Evolutionary conservation across 2,329 filamentous ascomycete genomes (phyloP).

Genomic region (Pyricularia sp.): DNA sequence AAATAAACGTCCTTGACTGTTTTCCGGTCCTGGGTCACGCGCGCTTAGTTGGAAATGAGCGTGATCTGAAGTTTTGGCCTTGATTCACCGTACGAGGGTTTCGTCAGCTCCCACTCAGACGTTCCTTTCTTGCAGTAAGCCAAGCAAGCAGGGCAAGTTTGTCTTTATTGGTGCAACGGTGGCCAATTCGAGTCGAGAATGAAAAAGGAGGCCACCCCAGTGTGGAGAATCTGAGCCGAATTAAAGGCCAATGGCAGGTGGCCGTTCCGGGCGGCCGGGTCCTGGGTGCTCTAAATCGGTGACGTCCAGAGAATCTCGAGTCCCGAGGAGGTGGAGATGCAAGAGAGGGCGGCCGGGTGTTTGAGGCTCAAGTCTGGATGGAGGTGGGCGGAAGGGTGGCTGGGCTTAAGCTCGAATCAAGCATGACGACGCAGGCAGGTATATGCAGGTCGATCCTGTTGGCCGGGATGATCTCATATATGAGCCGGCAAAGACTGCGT

Average conservation of each 20-base stretch:
- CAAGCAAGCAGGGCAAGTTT: neutral
- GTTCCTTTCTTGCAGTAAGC: neutral
- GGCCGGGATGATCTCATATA: constrained; percentile 1
- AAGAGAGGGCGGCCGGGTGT: neutral
- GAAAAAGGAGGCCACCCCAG: neutral
- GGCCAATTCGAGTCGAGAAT: neutral
- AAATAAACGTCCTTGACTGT: neutral
- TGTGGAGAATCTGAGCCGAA: neutral
- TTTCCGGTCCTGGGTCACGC: neutral
- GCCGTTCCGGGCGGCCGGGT: neutral
- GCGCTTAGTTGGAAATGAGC: neutral
- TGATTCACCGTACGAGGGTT: neutral
- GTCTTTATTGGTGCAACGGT: neutral
- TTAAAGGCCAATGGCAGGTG: neutral
- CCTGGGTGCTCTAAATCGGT: neutral
- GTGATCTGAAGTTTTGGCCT: neutral
- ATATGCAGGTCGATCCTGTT: neutral
- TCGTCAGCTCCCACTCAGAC: neutral
- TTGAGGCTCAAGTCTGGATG: neutral
- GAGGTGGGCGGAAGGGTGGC: neutral
- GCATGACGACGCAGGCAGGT: constrained; percentile 1
- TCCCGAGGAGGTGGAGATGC: neutral
- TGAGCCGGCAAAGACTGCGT: neutral
- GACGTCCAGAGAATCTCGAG: neutral
- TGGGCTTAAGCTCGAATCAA: constrained; percentile 1